Percentiles rank a stretch among this genome's conserved stretches.
Conservation (phyloP, 176 grass and related monocot species). For the Aegilops sharonensis region DNA sequence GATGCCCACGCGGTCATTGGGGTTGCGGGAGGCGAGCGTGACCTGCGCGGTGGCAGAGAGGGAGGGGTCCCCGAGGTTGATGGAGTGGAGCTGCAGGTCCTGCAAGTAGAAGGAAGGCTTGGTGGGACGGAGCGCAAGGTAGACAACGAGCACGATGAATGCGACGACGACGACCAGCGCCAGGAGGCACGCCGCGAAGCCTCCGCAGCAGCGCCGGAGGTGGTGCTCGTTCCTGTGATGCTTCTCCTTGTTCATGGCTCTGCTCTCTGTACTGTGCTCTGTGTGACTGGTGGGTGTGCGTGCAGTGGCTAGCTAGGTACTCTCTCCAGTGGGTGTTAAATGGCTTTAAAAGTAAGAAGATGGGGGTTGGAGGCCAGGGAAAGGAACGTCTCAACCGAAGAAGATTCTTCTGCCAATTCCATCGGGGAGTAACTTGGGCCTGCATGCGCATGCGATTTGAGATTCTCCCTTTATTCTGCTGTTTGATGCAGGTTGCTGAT, state of each 20-base stretch:
- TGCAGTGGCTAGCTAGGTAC: neutral
- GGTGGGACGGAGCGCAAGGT: slow-evolving; percentile 63
- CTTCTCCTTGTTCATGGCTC: slow-evolving; percentile 52
- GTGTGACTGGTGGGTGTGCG: neutral
- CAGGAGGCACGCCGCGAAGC: slow-evolving; percentile 54
- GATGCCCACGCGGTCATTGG: slow-evolving; percentile 72
- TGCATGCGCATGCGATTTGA: neutral
- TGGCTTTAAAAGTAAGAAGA: neutral
- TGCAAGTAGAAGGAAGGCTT: slow-evolving; percentile 79
- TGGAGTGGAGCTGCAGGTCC: slow-evolving; percentile 45
- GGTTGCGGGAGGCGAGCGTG: slow-evolving; percentile 79
- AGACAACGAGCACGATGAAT: slow-evolving; percentile 63
- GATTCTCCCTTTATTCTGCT: neutral
- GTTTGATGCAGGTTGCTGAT: neutral
- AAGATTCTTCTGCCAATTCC: slow-evolving; percentile 40
- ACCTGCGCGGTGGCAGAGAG: slow-evolving; percentile 40
- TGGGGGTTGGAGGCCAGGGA: slow-evolving; percentile 11
- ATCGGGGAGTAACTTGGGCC: neutral
- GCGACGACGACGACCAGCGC: slow-evolving; percentile 54
- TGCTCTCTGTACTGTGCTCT: neutral
- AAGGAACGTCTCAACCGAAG: slow-evolving; percentile 41
- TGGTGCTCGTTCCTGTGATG: slow-evolving; percentile 27
- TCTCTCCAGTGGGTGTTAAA: neutral
- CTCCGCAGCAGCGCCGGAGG: slow-evolving; percentile 44
- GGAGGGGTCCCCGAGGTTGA: slow-evolving; percentile 57